Conservation (phyloP, 331 rosid genomes). For the Cydonia oblonga region DNA sequence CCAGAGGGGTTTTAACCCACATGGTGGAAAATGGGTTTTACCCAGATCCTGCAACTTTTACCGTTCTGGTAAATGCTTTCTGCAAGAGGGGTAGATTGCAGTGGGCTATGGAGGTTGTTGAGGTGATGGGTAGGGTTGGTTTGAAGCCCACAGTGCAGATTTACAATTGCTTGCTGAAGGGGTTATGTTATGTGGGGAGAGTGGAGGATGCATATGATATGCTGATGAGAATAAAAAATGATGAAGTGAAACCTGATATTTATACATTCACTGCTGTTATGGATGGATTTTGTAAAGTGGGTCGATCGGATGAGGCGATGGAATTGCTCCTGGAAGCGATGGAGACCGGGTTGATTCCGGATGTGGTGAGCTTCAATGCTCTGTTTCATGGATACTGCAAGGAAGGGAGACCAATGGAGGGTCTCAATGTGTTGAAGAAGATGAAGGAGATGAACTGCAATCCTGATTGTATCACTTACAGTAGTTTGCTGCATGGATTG, state of each 20-base stretch:
- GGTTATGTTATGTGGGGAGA: slow-evolving; percentile 72
- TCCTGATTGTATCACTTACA: slow-evolving; percentile 55
- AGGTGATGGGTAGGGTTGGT: slow-evolving; percentile 31
- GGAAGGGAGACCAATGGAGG: slow-evolving; percentile 60
- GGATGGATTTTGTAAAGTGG: slow-evolving; percentile 81
- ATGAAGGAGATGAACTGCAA: slow-evolving; percentile 45
- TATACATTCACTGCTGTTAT: slow-evolving; percentile 58
- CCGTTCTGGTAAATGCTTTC: slow-evolving; percentile 35
- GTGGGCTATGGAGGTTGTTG: slow-evolving; percentile 55
- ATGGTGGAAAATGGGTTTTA: slow-evolving; percentile 44
- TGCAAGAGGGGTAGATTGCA: slow-evolving; percentile 52
- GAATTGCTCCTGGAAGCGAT: slow-evolving; percentile 52
- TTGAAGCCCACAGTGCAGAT: slow-evolving; percentile 30
- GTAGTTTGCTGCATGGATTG: slow-evolving; percentile 58
- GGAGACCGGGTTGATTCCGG: slow-evolving; percentile 42
- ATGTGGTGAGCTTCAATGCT: slow-evolving; percentile 51
- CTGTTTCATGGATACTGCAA: slow-evolving; percentile 59
- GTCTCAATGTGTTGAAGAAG: slow-evolving; percentile 37
- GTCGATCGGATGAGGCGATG: slow-evolving; percentile 67
- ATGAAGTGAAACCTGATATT: slow-evolving; percentile 34
- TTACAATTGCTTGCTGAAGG: slow-evolving; percentile 71
- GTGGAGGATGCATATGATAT: slow-evolving; percentile 74
- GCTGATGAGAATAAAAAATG: slow-evolving; percentile 31
- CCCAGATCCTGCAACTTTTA: slow-evolving; percentile 37
- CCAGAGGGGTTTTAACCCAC: slow-evolving; percentile 26